Evolutionary conservation across 495 filamentous ascomycete species (phyloP).

Genomic region (Penicillium atrosanguineum): DNA sequence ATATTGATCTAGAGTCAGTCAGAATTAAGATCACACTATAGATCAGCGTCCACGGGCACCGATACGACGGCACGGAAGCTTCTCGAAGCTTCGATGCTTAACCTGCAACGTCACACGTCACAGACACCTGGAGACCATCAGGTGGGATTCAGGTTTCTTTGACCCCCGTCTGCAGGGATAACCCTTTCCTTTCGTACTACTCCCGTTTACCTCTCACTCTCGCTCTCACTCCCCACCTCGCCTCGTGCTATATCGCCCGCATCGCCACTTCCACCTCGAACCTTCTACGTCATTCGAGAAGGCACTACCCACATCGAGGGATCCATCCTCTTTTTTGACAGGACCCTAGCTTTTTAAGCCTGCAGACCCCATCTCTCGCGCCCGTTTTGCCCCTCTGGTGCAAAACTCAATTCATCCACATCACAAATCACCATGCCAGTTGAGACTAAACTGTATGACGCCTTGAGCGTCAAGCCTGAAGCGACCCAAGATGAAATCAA

Average conservation of each 20-base stretch:
- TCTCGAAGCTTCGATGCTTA: conserved; percentile 38
- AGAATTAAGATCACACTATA: background rate
- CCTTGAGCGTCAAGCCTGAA: conserved; percentile 69
- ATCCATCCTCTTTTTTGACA: conserved; percentile 6
- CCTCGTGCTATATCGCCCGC: background rate
- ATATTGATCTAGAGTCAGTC: background rate
- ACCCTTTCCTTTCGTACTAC: conserved; percentile 6
- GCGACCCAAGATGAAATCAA: conserved; percentile 93
- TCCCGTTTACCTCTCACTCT: conserved; percentile 7
- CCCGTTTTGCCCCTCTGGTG: conserved; percentile 4
- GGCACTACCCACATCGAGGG: conserved; percentile 4
- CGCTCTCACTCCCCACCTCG: background rate
- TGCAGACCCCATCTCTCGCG: background rate
- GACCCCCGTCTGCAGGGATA: background rate
- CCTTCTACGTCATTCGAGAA: conserved; percentile 45
- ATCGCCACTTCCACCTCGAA: conserved; percentile 18
- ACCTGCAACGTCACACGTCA: conserved; percentile 35
- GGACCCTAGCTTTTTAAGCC: conserved; percentile 15
- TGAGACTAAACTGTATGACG: conserved; percentile 84
- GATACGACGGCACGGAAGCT: conserved; percentile 20
- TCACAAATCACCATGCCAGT: conserved; percentile 63
- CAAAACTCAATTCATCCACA: conserved; percentile 19
- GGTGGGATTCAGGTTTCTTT: conserved; percentile 3
- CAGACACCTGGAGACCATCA: conserved; percentile 8
- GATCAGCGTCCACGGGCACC: background rate